These are phyloP conservation scores for Peronospora farinosa DNA, from an alignment of 352 stramenopile species.

Conservation along the genomic window DNA sequence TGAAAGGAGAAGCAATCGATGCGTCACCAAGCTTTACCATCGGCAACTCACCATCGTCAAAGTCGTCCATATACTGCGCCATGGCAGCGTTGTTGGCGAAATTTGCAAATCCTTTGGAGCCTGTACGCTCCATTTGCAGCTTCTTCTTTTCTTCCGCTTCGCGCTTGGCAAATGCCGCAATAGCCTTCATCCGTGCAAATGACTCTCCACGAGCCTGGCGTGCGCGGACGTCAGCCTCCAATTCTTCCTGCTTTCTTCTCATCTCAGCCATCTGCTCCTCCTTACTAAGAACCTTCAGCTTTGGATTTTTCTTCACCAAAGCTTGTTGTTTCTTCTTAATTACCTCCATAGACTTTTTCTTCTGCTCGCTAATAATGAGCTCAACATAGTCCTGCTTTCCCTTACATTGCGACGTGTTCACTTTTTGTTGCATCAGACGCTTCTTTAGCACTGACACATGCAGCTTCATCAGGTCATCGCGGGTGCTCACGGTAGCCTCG, in stretches of 20 bases:
- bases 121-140: conserved; percentile 57
- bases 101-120: conserved; percentile 77
- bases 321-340: conserved; percentile 60
- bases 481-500: conserved; percentile 36
- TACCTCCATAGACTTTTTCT: conserved; percentile 42
- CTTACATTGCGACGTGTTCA: conserved; percentile 61
- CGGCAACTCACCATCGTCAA: conserved; percentile 87
- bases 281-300: conserved; percentile 57
- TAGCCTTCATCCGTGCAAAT: conserved; percentile 81
- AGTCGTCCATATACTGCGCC: conserved; percentile 88
- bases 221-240: conserved; percentile 72
- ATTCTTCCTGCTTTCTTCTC: conserved; percentile 68
- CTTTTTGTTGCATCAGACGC: conserved; percentile 54
- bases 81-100: conserved; percentile 85
- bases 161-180: conserved; percentile 79
- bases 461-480: conserved; percentile 81
- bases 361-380: conserved; percentile 61
- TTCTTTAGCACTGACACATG: conserved; percentile 83
- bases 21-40: conserved; percentile 99
- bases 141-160: conserved; percentile 70
- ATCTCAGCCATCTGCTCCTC: conserved; percentile 85
- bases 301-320: conserved; percentile 47
- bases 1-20: conserved; percentile 99
- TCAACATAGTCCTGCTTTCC: conserved; percentile 81
- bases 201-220: conserved; percentile 78